Percentiles rank a stretch among this genome's conserved stretches.
phyloP scores from a whole-genome alignment of 331 rosid species.

The Cucumis variabilis region DNA sequence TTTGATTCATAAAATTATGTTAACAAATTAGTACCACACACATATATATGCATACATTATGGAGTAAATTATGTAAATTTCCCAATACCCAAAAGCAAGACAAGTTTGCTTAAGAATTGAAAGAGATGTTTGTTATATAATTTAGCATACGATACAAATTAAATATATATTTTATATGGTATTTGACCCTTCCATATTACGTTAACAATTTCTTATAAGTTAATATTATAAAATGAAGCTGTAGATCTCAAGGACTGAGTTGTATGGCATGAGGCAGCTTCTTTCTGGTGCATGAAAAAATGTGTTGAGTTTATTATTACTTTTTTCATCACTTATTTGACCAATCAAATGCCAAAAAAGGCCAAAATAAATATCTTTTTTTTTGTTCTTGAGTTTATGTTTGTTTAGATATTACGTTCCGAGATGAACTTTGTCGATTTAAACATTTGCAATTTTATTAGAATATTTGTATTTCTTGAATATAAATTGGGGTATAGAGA shows the following conservation, averaged over 20 bases:
- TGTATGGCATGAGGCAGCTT: neutral
- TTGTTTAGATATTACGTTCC: neutral
- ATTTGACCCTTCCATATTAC: neutral
- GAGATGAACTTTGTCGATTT: neutral
- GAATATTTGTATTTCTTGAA: no score
- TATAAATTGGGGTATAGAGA: no score
- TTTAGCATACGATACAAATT: neutral
- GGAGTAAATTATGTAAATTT: neutral
- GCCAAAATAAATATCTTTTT: neutral
- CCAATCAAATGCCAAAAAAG: neutral
- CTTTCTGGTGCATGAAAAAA: neutral
- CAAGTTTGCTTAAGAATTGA: neutral
- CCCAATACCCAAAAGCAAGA: neutral
- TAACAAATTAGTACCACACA: no score
- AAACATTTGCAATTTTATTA: neutral
- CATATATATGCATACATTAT: no score
- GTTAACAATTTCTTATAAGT: neutral
- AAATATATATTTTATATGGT: neutral
- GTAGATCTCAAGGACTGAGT: conserved; percentile 7
- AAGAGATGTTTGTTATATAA: neutral
- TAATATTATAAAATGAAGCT: neutral
- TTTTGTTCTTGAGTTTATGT: neutral
- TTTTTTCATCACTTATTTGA: neutral
- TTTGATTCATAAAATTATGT: neutral
- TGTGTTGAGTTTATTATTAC: neutral